Evolutionary conservation across 306 rosid genomes (phyloP), one percentile per base, ranked within the genome.

Genomic region (Hippophae tibetana): DNA sequence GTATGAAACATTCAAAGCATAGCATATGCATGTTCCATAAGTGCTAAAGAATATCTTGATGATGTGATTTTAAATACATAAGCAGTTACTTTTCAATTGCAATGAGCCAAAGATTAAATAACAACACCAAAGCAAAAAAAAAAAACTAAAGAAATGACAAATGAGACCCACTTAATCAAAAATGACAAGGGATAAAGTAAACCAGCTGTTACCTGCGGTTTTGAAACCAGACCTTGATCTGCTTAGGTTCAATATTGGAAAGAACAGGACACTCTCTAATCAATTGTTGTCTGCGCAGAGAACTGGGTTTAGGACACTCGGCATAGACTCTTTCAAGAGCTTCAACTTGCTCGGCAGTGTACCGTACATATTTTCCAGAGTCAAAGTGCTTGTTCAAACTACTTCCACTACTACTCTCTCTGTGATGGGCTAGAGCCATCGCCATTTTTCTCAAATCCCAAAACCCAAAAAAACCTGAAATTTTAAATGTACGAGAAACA

Each of bases 151-250:
- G 13, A 45, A 23, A 31, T 60, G 48, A 46, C 27, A 26, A 40
- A 31, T 60, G 48, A 46, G 40, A 26, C 41, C 44, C 56, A 27
- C 13, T 38, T n/a, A 12, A 2, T 13, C 13, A 6, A 52, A 52
- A 52, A 12, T 7, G 1, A 31, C 4, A 31, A 31, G 4, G 3
- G 13, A 4, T 5, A 1, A 9, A 42, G 5, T 1, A 52, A 25
- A 13, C 3, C 6, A 8, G 43, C 10, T 41, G 48, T 46, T 61
- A 85, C 98, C 99, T 88, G 26, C 99, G 84, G 83, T 92, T 92
- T 69, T 92, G 99, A 62, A 92, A 92, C 99, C 99, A 92, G 70
- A 92, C 99, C 67, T 92, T 92, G 89, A 92, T 92, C 86, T 92
- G 99, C 74, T 89, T 92, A 9, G 99, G 95, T 61, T 92, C 99